Evolutionary conservation across 495 filamentous ascomycete genomes (phyloP), one percentile per base, ranked within the genome.

Genomic region (Penicillium goetzii): DNA sequence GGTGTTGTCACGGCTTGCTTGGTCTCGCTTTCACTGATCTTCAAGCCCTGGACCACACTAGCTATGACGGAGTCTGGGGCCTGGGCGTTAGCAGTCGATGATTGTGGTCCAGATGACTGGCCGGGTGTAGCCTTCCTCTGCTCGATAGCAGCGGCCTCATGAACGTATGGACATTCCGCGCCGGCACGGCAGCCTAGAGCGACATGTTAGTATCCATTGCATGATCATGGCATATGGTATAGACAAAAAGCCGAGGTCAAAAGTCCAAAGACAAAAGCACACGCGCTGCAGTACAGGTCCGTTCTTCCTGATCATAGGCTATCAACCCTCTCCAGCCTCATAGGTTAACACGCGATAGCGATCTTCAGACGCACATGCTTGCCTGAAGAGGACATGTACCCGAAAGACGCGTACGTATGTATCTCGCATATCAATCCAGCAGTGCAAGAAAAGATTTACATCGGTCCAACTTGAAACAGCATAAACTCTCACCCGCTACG

Each of bases 131-230:
- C 23, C 26, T 51, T 34, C 17, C 40, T 65, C 25, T 61, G 60
- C 43, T 65, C 62, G 28, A 52, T 50, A 19, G 41, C 47, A 23
- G 70, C 63, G 38, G 52, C 59, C 67, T 77, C 75, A 51, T 82
- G 80, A n/a, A 75, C 58, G 66, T 70, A 82, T 14, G 76, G 78
- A 47, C 80, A 82, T 38, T 71, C 61, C 32, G 74, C 67, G 34
- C 80, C 80, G 55, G 75, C 63, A 54, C 79, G 71, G 59, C 80
- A 82, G 23, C 80, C 80, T 82, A 32, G 17, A 57, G n/a, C 11
- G 21, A 19, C n/a, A 53, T 30, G 62, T 77, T 59, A 77, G 71
- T 45, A 60, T 67, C 51, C 51, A 2, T 25, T 33, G 19, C 33
- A 21, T 2, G 32, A 55, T 33, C 34, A 45, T 30, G 43, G 10